phyloP scores from a whole-genome alignment of 176 grass and related monocot species.

The Musa acuminata region DNA sequence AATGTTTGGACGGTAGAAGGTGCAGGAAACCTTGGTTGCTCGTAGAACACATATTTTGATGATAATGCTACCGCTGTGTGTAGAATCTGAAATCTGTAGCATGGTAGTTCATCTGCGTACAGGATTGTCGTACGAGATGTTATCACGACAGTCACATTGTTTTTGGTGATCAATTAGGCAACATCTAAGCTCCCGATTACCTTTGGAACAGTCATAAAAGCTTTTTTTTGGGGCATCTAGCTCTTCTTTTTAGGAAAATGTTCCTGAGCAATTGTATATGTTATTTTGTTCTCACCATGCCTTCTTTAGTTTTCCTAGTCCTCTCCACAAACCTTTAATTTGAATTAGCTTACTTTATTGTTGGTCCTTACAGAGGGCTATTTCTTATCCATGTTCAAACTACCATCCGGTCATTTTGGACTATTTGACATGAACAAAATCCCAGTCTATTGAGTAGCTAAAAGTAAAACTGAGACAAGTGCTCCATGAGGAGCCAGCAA shows the following conservation, averaged over 20 bases:
- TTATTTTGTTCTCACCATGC: too few relatives aligned
- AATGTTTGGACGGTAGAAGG: not conserved
- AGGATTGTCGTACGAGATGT: not conserved
- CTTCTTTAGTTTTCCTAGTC: too few relatives aligned
- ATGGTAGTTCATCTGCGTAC: too few relatives aligned
- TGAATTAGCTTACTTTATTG: too few relatives aligned
- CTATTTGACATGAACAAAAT: not conserved
- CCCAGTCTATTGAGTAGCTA: not conserved
- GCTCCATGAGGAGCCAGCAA: too few relatives aligned
- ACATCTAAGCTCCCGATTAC: too few relatives aligned
- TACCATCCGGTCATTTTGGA: not conserved
- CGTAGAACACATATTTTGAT: not conserved
- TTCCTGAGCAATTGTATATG: too few relatives aligned
- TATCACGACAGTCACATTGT: too few relatives aligned
- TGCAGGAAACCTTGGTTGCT: not conserved
- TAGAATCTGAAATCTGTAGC: not conserved
- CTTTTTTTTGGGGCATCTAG: too few relatives aligned
- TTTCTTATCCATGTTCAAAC: not conserved
- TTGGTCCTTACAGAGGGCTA: not conserved
- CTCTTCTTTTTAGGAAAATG: too few relatives aligned
- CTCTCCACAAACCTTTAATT: too few relatives aligned
- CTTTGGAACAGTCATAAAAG: too few relatives aligned
- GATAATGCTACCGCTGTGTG: not conserved
- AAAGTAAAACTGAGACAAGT: not conserved
- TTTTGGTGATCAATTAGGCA: not conserved